phyloP scores from a whole-genome alignment of 2,329 filamentous ascomycete species.

The Ophiostoma himal-ulmi region DNA sequence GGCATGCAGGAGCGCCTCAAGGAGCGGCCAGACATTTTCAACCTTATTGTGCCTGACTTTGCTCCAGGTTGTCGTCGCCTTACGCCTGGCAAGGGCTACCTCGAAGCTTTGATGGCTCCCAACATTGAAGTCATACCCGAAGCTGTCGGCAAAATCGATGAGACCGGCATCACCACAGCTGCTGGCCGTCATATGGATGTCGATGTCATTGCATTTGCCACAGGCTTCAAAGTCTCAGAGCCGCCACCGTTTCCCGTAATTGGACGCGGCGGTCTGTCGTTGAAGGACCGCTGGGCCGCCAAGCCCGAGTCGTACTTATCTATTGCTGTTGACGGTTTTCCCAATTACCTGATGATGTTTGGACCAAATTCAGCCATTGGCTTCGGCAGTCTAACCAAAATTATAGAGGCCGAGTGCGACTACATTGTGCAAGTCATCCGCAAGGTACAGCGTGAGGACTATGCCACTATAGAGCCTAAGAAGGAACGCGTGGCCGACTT shows the following conservation, averaged over 20 bases:
- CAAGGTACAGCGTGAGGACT: constrained; percentile 45
- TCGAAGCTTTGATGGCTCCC: constrained; percentile 39
- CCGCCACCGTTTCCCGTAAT: constrained; percentile 39
- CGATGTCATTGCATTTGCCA: constrained; percentile 46
- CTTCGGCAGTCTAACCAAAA: constrained; percentile 42
- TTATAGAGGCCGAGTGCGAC: constrained; percentile 45
- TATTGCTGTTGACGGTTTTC: constrained; percentile 42
- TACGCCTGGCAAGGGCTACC: constrained; percentile 43
- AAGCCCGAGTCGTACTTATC: constrained; percentile 42
- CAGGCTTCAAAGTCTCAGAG: constrained; percentile 40
- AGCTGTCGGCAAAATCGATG: constrained; percentile 33
- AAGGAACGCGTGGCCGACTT: constrained; percentile 43
- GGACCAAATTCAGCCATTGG: constrained; percentile 46
- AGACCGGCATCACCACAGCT: constrained; percentile 34
- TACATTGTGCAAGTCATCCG: constrained; percentile 43
- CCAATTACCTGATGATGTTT: constrained; percentile 45
- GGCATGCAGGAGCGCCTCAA: constrained; percentile 39
- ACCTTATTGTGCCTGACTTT: constrained; percentile 40
- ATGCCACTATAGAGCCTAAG: constrained; percentile 41
- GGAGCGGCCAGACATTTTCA: constrained; percentile 40
- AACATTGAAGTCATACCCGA: constrained; percentile 40
- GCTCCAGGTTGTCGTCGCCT: constrained; percentile 41
- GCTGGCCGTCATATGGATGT: constrained; percentile 28
- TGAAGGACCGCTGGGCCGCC: constrained; percentile 37
- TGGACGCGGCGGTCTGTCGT: constrained; percentile 36